Evolutionary conservation across 2,329 filamentous ascomycete genomes (phyloP).

Genomic region (Talaromyces sp.): DNA sequence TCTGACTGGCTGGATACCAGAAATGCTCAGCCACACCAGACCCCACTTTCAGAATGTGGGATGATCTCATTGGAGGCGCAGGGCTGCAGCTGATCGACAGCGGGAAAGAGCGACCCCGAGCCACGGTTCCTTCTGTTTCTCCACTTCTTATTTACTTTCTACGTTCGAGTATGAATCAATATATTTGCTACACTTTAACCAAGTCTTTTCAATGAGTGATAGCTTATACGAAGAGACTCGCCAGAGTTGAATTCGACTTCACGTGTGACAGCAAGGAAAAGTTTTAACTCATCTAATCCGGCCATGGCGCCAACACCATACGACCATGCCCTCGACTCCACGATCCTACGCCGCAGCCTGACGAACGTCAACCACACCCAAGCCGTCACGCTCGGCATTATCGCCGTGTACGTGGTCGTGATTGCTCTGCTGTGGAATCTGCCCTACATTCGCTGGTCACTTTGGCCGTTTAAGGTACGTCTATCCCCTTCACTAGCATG

Average conservation of each 20-base stretch:
- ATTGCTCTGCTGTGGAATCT: constrained; percentile 78
- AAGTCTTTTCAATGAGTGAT: too few species aligned
- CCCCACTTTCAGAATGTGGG: background rate
- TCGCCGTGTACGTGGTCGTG: constrained; percentile 66
- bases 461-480: constrained; percentile 76
- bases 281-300: background rate
- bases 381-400: constrained; percentile 65
- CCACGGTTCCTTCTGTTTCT: constrained; percentile 1
- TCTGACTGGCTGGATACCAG: background rate
- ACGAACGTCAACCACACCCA: constrained; percentile 62
- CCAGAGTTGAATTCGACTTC: too few species aligned
- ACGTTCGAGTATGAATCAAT: background rate
- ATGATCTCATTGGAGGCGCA: constrained; percentile 11
- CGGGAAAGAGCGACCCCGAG: constrained; percentile 2
- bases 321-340: background rate
- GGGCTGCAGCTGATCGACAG: constrained; percentile 6
- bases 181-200: background rate
- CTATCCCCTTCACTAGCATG: background rate
- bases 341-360: constrained; percentile 51
- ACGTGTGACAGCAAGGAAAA: background rate
- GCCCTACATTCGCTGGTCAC: constrained; percentile 67
- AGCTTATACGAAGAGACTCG: too few species aligned
- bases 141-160: constrained; percentile 7
- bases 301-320: constrained; percentile 14
- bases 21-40: constrained; percentile 11